These are phyloP conservation scores for Heritiera littoralis DNA, from an alignment of 345 rosid species.

Conservation along the genomic window DNA sequence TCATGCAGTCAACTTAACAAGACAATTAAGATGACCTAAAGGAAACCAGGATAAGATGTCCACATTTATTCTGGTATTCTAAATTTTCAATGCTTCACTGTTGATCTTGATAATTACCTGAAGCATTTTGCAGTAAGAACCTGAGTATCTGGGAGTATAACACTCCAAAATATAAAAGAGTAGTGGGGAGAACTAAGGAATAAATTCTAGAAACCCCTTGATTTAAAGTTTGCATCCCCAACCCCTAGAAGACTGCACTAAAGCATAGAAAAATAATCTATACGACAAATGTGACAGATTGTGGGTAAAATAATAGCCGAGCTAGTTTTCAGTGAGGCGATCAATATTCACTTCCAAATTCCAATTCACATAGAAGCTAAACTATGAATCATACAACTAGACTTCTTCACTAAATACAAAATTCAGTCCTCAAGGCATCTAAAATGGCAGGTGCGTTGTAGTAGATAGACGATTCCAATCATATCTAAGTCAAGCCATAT, in stretches of 20 bases:
- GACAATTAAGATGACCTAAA: background rate
- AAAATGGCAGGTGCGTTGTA: background rate
- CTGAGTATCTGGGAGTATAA: background rate
- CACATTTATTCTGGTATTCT: background rate
- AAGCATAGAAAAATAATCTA: background rate
- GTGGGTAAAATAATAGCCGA: background rate
- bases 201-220: conserved; percentile 1
- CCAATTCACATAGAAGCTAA: background rate
- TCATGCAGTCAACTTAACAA: background rate
- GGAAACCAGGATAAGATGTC: background rate
- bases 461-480: conserved; percentile 1
- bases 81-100: background rate
- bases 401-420: background rate
- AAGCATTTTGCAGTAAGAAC: background rate
- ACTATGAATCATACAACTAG: background rate
- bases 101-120: background rate
- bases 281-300: background rate
- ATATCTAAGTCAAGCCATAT: background rate
- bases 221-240: background rate
- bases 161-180: background rate
- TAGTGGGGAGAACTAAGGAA: background rate
- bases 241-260: background rate
- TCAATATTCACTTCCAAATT: background rate
- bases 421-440: background rate
- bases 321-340: background rate